These are phyloP conservation scores for Exobasidium rhododendri DNA, from an alignment of 1,284 basidiomycete species.

Conservation along the genomic window DNA sequence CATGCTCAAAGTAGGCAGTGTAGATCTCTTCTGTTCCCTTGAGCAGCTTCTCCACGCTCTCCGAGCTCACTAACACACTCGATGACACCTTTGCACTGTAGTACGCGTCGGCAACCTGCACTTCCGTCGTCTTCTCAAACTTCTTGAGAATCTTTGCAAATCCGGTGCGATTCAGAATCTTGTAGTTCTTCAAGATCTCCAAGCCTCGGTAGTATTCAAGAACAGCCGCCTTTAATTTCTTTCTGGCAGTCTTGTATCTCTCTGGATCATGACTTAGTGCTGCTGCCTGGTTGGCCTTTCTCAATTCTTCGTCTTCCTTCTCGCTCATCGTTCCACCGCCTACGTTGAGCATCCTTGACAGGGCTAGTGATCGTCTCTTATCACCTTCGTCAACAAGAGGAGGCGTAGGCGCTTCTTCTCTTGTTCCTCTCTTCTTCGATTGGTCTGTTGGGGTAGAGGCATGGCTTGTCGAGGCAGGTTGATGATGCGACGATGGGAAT, in stretches of 20 bases:
- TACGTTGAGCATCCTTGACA: conserved; percentile 19
- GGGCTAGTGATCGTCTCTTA: conserved; percentile 34
- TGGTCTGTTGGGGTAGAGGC: neutral
- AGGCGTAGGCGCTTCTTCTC: neutral
- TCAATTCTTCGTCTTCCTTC: conserved; percentile 27
- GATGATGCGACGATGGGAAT: neutral
- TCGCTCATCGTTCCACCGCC: conserved; percentile 27
- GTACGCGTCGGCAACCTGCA: conserved; percentile 66
- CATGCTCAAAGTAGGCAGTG: conserved; percentile 62
- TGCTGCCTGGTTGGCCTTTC: conserved; percentile 38
- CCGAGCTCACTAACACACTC: conserved; percentile 59
- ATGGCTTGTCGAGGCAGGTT: neutral
- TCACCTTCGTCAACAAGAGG: conserved; percentile 38
- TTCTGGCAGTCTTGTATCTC: conserved; percentile 76
- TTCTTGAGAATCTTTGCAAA: conserved; percentile 86
- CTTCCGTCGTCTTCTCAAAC: conserved; percentile 80
- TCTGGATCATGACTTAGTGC: conserved; percentile 65
- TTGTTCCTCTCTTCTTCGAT: conserved; percentile 10
- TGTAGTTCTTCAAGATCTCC: conserved; percentile 76
- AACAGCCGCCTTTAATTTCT: conserved; percentile 75
- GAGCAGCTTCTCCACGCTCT: conserved; percentile 66
- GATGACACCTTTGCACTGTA: conserved; percentile 67
- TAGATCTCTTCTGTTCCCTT: conserved; percentile 59
- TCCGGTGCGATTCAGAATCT: conserved; percentile 73
- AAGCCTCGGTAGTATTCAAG: conserved; percentile 75